phyloP scores from a whole-genome alignment of 352 stramenopile species.

The Phytopythium montanum region DNA sequence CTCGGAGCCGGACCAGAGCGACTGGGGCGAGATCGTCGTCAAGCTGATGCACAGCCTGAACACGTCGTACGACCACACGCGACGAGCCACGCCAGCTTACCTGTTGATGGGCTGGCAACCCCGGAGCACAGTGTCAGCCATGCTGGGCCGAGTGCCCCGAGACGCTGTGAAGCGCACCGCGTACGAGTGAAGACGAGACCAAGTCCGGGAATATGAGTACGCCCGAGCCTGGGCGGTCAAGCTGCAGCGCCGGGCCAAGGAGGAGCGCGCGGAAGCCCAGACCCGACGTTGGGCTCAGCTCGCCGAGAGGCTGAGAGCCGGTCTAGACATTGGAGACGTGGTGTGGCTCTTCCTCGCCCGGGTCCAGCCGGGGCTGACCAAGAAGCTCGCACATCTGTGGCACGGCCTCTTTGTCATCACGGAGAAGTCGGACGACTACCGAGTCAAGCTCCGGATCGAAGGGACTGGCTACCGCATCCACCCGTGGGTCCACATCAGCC shows the following conservation, averaged over 20 bases:
- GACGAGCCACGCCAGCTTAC: background rate
- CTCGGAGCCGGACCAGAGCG: background rate
- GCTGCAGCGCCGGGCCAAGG: background rate
- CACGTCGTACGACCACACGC: background rate
- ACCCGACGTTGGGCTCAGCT: background rate
- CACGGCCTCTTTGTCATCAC: background rate
- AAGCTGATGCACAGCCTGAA: conserved; percentile 1
- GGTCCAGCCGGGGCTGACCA: background rate
- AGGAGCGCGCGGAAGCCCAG: background rate
- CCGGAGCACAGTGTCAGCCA: background rate
- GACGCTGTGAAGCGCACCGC: no score
- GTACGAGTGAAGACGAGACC: no score
- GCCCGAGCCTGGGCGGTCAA: background rate
- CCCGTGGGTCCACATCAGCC: no score
- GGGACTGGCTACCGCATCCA: no score
- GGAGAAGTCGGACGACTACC: background rate
- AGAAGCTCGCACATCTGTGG: background rate
- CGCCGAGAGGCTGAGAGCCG: no score
- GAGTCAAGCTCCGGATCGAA: no score
- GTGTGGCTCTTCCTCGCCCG: background rate
- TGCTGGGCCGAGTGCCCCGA: no score
- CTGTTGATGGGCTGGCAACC: conserved; percentile 1
- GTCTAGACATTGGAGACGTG: no score
- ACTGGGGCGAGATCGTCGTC: conserved; percentile 6
- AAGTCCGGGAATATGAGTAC: no score